Evolutionary conservation across 305 asterid genomes (phyloP), one percentile per base, ranked within the genome.

Genomic region (Fraxinus albicans): DNA sequence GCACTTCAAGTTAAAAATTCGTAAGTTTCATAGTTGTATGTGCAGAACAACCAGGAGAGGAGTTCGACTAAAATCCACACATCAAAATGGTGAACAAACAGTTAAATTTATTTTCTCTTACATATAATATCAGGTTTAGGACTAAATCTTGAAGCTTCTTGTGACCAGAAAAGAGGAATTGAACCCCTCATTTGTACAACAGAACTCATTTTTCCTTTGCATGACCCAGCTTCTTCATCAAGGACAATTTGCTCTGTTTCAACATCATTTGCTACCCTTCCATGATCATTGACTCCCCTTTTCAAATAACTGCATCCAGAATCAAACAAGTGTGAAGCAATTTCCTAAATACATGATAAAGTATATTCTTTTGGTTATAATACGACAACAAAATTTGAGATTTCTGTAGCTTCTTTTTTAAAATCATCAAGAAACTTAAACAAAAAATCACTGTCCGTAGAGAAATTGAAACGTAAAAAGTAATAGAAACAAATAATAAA

Each of bases 141-240:
- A 85, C 99, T 96, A 84, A 96, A 96, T 91, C 98, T 93, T 84
- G 99, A 94, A 84, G 97, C 98, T 90, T 96, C 98, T 89, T 94
- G 99, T 6, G 99, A 96, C 99, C 99, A 96, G 89, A 96, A 96
- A 85, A 96, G 98, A 60, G 99, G 99, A 85, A 96, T 94, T 82
- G 99, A 96, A 85, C 99, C 99, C 95, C 98, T 94, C 99, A 96
- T 92, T 86, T 94, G 99, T 83, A 94, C 94, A 85, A 96, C 97
- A 82, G 98, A 96, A 90, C 98, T 96, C 99, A 96, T 96, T 87
- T 91, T 91, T 77, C 99, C 99, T 88, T 94, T 94, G 90, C 89
- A 87, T n/a, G 97, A 91, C 65, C 99, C 99, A 89, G 98, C 97
- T 89, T 96, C 98, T 86, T 96, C 98, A 72, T 94, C 98, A 78